Base-by-base conservation (phyloP, 768 basidiomycete species). In the Chiua virens region DNA sequence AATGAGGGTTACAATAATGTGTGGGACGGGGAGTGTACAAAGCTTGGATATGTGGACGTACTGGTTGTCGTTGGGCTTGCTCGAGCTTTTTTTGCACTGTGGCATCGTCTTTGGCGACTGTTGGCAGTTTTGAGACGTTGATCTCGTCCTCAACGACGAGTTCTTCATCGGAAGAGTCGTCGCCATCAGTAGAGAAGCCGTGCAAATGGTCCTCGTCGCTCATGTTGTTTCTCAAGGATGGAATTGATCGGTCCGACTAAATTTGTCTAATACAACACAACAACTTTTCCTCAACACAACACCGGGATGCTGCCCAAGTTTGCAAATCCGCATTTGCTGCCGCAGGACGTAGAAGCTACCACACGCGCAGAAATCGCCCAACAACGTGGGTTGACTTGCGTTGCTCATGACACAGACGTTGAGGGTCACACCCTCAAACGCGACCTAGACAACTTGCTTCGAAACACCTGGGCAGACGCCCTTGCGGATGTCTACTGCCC, bases 61-160 rank as follows among this genome's bases (percentile, higher is more conserved):
- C 94, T 51, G 81, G 83, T 65, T 87, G 80, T 57, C 75, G 73
- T 61, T 82, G 80, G 0, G 83, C 83, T 43, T 76, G 80, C 50
- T 80, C 81, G 5, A 85, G 68, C 62, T 78, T 85, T 57, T 73
- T 73, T 57, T 87, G 84, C 13, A 98, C 87, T 1, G 76, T 80
- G 38, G 78, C 85, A 63, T 96, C 93, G 65, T 95, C 92, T 63
- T 93, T 95, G 22, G 89, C 88, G 22, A 93, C 75, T 0, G 90
- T 93, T 2, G 94, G 95, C 35, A 98, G 76, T 59, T 82, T 85
- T 22, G 64, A 72, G 23, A 93, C 72, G 55, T 94, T 87, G 38
- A 94, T 79, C 3, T 73, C 79, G 25, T 79, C 79, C 57, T 75
- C 78, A 46, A 75, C 76, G 22, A 71, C 68, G 13, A 80, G 79